These are phyloP conservation scores for Seminavis robusta DNA, from an alignment of 108 stramenopile genomes.

Conservation along the genomic window DNA sequence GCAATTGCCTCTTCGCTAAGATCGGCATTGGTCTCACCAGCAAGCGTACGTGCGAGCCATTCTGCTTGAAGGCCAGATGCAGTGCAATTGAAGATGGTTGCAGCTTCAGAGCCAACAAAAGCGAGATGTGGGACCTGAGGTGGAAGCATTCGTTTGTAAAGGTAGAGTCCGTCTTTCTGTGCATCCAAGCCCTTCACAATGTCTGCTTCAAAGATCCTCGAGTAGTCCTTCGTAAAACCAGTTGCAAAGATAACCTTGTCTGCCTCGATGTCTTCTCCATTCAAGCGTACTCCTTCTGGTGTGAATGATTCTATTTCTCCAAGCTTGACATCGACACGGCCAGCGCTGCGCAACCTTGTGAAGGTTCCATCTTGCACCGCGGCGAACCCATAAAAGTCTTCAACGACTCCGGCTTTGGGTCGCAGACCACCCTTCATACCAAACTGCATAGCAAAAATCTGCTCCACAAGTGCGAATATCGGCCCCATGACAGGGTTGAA, in stretches of 20 bases:
- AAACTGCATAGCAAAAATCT: conserved; percentile 27
- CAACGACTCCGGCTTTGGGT: conserved; percentile 16
- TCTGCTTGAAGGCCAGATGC: conserved; percentile 29
- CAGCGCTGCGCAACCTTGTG: conserved; percentile 9
- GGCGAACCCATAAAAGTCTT: conserved; percentile 30
- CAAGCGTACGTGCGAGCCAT: conserved; percentile 18
- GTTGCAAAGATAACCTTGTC: conserved; percentile 26
- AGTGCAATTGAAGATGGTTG: conserved; percentile 18
- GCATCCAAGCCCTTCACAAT: conserved; percentile 3
- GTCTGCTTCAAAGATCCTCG: conserved; percentile 18
- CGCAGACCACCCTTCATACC: conserved; percentile 7
- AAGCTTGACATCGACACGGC: conserved; percentile 14
- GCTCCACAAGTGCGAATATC: conserved; percentile 21
- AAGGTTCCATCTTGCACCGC: conserved; percentile 14
- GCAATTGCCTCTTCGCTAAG: conserved; percentile 4
- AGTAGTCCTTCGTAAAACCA: conserved; percentile 29
- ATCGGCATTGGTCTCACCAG: conserved; percentile 2
- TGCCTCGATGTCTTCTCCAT: conserved; percentile 6
- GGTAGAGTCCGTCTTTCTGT: conserved; percentile 24
- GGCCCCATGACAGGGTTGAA: conserved; percentile 14
- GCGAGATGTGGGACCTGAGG: conserved; percentile 12
- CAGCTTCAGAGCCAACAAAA: conserved; percentile 20
- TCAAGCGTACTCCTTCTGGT: conserved; percentile 1
- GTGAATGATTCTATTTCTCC: conserved; percentile 16
- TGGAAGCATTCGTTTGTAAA: conserved; percentile 23